These are phyloP conservation scores for Penicillium sp. DNA, from an alignment of 2,329 filamentous ascomycete species.

Conservation along the genomic window DNA sequence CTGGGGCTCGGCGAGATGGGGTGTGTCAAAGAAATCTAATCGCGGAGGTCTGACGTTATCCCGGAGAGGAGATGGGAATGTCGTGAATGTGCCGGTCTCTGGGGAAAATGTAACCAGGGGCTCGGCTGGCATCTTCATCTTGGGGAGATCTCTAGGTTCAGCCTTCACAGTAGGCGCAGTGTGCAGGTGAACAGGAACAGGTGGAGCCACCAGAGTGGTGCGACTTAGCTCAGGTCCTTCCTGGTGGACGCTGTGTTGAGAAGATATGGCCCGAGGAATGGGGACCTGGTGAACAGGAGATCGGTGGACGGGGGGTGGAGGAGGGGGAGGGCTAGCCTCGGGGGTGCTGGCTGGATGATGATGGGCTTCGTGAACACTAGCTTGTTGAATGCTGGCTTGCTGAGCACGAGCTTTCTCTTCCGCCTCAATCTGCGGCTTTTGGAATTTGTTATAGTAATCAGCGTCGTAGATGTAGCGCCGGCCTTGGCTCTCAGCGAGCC, in stretches of 20 bases:
- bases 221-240: constrained; percentile 16
- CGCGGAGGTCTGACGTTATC: constrained; percentile 26
- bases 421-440: constrained; percentile 20
- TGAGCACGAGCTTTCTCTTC: constrained; percentile 7
- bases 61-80: constrained; percentile 38
- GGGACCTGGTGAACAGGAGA: background rate
- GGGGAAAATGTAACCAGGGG: constrained; percentile 44
- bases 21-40: constrained; percentile 17
- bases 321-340: constrained; percentile 4
- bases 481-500: constrained; percentile 44
- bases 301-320: background rate
- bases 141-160: constrained; percentile 20
- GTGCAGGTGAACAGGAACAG: constrained; percentile 9
- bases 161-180: constrained; percentile 11
- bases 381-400: constrained; percentile 2
- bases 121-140: constrained; percentile 30
- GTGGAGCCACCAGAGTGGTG: constrained; percentile 19
- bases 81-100: constrained; percentile 44
- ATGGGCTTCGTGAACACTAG: background rate
- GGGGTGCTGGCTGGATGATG: background rate
- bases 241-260: background rate
- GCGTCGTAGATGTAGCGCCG: constrained; percentile 41
- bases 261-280: background rate
- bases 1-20: constrained; percentile 8
- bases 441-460: constrained; percentile 28